These are phyloP conservation scores for Neurospora terricola DNA, from an alignment of 495 filamentous ascomycete genomes.

Conservation along the genomic window DNA sequence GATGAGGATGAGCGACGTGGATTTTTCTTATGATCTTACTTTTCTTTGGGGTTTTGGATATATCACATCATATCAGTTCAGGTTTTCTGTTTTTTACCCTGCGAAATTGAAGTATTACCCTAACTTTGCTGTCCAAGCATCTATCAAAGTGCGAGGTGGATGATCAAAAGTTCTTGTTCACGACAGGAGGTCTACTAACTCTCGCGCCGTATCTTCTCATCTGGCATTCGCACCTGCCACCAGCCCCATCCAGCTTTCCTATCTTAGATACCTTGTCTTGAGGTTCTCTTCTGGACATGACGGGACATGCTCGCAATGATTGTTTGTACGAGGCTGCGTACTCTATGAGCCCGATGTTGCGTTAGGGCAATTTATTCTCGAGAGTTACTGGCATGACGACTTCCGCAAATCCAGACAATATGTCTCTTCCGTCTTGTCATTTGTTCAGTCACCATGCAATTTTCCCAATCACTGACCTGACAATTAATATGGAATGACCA, in stretches of 20 bases:
- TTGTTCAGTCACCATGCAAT: not conserved
- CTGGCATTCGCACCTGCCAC: not conserved
- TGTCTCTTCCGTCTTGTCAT: not conserved
- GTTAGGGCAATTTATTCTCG: not conserved
- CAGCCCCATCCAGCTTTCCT: not conserved
- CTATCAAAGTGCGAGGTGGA: not conserved
- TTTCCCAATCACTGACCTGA: not conserved
- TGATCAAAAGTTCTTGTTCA: not conserved
- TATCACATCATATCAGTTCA: not conserved
- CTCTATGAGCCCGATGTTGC: not conserved
- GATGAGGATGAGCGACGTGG: not conserved
- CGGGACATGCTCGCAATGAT: not conserved
- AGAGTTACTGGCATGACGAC: not conserved
- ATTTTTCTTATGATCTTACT: not conserved
- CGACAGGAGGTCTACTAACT: not conserved
- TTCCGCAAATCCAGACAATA: not conserved
- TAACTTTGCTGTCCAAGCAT: not conserved
- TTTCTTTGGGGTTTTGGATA: not conserved
- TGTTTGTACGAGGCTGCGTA: not conserved
- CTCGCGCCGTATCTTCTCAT: not conserved
- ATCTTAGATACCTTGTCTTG: not conserved
- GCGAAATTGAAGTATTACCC: not conserved
- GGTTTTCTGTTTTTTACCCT: not conserved
- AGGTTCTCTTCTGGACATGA: not conserved
- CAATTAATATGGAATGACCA: not conserved